Percentiles rank a stretch among this genome's conserved stretches.
Conservation (phyloP, 805 yeast genomes). For the Zygosaccharomyces pseudorouxii region DNA sequence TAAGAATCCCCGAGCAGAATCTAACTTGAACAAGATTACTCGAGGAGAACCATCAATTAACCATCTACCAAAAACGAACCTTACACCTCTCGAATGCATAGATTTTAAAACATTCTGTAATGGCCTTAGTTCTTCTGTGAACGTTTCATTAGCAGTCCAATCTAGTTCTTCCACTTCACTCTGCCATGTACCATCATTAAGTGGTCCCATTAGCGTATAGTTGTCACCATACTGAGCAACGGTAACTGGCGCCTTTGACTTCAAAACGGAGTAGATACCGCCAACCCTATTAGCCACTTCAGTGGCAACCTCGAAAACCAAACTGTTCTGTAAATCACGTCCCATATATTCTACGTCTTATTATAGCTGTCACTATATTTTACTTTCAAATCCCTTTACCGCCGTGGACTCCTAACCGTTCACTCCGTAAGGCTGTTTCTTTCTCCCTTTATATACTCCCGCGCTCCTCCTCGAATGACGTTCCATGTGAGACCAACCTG, state of each 20-base stretch:
- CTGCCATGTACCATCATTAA: slow-evolving; percentile 66
- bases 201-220: slow-evolving; percentile 83
- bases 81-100: slow-evolving; percentile 78
- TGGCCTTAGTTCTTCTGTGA: slow-evolving; percentile 27
- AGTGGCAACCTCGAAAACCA: slow-evolving; percentile 90
- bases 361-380: neutral
- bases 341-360: slow-evolving; percentile 41
- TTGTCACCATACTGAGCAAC: slow-evolving; percentile 87
- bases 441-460: neutral
- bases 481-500: neutral
- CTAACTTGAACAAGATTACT: slow-evolving; percentile 80
- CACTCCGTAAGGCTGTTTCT: neutral
- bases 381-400: too few species aligned
- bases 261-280: slow-evolving; percentile 93
- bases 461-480: neutral
- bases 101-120: slow-evolving; percentile 53
- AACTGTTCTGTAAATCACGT: slow-evolving; percentile 81
- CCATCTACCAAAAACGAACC: slow-evolving; percentile 91
- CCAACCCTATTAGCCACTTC: slow-evolving; percentile 98
- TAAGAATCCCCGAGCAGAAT: slow-evolving; percentile 62
- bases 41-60: slow-evolving; percentile 96
- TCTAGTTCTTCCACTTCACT: slow-evolving; percentile 78
- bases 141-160: slow-evolving; percentile 43
- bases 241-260: slow-evolving; percentile 95
- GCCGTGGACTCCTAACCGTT: too few species aligned